These are phyloP conservation scores for Polytrichum formosum DNA, from an alignment of 225 moss, liverwort and hornwort species.

Conservation along the genomic window DNA sequence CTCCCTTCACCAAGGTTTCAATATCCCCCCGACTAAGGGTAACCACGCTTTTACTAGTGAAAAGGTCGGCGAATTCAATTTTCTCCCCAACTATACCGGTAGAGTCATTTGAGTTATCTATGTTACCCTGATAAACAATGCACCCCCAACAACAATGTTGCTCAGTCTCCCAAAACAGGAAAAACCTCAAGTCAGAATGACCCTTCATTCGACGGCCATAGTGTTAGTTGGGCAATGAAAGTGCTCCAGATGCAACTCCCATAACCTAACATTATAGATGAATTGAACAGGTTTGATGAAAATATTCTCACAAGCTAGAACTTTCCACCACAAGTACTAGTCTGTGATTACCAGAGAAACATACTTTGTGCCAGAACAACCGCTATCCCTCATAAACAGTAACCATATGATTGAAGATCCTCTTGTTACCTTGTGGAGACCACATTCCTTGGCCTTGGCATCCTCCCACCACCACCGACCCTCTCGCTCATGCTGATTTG, in stretches of 20 bases:
- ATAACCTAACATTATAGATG: too few species aligned
- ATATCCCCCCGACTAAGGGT: constrained; percentile 55
- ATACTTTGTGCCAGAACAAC: too few species aligned
- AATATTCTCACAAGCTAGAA: too few species aligned
- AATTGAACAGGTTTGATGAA: too few species aligned
- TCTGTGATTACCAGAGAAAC: background rate
- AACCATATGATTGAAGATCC: background rate
- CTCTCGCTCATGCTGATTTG: constrained; percentile 96
- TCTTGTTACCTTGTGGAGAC: constrained; percentile 76
- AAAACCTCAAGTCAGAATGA: too few species aligned
- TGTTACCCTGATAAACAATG: constrained; percentile 57
- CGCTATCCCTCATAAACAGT: too few species aligned
- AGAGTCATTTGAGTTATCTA: constrained; percentile 31
- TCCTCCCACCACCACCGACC: constrained; percentile 99
- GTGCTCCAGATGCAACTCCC: too few species aligned
- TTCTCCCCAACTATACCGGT: constrained; percentile 27
- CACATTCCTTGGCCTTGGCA: constrained; percentile 92
- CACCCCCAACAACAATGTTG: background rate
- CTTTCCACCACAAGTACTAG: background rate
- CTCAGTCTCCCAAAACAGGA: too few species aligned
- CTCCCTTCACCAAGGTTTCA: constrained; percentile 45
- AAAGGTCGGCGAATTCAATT: constrained; percentile 54
- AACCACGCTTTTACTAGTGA: constrained; percentile 65
- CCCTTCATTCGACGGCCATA: too few species aligned
- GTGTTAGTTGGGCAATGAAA: too few species aligned